phyloP scores from a whole-genome alignment of 345 rosid species.

The Brassica incana region DNA sequence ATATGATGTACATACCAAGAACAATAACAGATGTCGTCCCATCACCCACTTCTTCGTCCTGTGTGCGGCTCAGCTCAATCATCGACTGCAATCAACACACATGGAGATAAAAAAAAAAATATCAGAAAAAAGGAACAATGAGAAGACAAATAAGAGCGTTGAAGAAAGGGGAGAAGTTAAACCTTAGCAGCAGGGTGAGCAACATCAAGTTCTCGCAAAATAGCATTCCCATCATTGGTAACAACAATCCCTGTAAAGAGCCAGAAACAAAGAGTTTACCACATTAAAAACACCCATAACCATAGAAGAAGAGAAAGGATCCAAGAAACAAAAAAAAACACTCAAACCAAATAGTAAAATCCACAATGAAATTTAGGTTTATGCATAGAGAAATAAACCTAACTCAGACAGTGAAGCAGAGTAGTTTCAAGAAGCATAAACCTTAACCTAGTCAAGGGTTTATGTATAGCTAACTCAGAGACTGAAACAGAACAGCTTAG shows the following conservation, averaged over 20 bases:
- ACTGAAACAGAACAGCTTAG: background rate
- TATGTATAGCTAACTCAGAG: constrained; percentile 10
- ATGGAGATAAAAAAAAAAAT: background rate
- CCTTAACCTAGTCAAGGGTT: constrained; percentile 4
- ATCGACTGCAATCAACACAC: constrained; percentile 56
- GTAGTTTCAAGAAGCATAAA: constrained; percentile 10
- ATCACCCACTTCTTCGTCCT: constrained; percentile 99
- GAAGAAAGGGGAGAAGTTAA: background rate
- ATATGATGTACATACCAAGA: constrained; percentile 56
- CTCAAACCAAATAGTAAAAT: background rate
- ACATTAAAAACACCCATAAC: background rate
- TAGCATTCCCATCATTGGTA: constrained; percentile 96
- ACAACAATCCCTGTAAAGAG: constrained; percentile 73
- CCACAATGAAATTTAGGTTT: constrained; percentile 4
- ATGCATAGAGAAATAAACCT: background rate
- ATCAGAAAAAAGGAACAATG: background rate
- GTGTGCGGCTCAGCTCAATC: constrained; percentile 95
- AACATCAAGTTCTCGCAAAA: constrained; percentile 84
- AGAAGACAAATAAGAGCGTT: background rate
- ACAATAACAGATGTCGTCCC: constrained; percentile 98
- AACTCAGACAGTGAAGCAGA: background rate
- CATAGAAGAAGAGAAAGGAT: background rate
- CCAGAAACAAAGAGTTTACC: background rate
- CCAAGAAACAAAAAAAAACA: background rate
- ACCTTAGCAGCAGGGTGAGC: constrained; percentile 98